Base-by-base conservation (phyloP, 768 basidiomycete genomes). In the Tulasnella sp. region DNA sequence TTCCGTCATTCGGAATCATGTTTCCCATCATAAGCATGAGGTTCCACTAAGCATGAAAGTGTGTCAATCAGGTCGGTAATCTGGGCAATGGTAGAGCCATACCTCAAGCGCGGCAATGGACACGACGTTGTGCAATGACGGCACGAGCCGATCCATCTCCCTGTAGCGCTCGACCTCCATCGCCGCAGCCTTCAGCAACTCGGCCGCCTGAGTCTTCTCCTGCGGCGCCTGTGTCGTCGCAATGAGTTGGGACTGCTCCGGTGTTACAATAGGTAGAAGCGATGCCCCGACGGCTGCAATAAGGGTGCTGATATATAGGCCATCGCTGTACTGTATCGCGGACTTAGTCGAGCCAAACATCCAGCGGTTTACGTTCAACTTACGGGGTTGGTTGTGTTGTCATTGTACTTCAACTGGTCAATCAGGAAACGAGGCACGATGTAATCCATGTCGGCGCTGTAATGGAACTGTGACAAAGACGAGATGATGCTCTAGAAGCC, bases 91-190 rank as follows among this genome's bases (percentile, higher is more conserved):
- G 43, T 19, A 54, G 40, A 7, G 5, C 69, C 78, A 58, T 60
- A 94, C 91, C 78, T 97, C 89, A 54, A 99, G 73, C 6, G 83
- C 84, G 23, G 96, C 89, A 48, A 86, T 77, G 0, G 96, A 93
- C 25, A 98, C 85, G 32, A 89, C 81, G 66, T 99, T 99, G 63
- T 94, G 91, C 46, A 83, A 82, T 1, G 93, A 94, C 7, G 96
- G 91, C 57, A 97, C 92, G 14, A 98, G 74, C 54, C 92, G 77
- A 69, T 99, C 96, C 83, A 96, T 90, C 65, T 82, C 88, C 57
- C 90, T 82, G 71, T 93, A 94, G 41, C 94, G 79, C 64, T 91
- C 87, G 31, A 97, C 79, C 66, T 94, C 90, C 17, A 81, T 76
- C 42, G 84, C 67, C 2, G 84, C 86, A 62, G 84, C 80, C 63